Percentiles rank a stretch among this genome's conserved stretches.
Evolutionary conservation across 306 rosid species (phyloP).

Genomic region (Sophora flavescens): DNA sequence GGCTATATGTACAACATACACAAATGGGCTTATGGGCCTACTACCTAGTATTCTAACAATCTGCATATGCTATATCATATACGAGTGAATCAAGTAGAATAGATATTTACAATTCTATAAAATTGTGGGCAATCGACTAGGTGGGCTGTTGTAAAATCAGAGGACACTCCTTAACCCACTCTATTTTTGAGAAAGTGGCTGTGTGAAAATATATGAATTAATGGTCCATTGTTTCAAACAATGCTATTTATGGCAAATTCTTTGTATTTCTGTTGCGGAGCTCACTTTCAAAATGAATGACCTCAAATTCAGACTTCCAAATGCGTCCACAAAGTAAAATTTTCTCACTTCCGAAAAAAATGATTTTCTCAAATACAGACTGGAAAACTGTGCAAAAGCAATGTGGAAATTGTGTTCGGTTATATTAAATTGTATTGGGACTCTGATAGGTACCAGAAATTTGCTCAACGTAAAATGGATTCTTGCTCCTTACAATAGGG

Average conservation of each 20-base stretch:
- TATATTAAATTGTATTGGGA: no score
- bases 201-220: not conserved
- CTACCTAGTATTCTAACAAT: no score
- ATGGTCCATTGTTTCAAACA: not conserved
- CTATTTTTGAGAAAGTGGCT: not conserved
- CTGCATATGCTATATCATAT: not conserved
- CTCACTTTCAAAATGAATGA: not conserved
- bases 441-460: no score
- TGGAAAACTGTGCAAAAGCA: no score
- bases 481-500: no score
- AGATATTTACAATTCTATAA: not conserved
- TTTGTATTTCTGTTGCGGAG: not conserved
- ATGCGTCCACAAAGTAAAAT: not conserved
- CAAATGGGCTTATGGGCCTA: no score
- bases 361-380: not conserved
- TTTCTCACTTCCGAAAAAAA: not conserved
- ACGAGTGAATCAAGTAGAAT: slow-evolving; percentile 5
- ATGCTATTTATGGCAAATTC: not conserved
- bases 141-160: not conserved
- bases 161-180: not conserved
- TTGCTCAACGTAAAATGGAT: no score
- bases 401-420: no score
- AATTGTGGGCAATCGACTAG: slow-evolving; percentile 5
- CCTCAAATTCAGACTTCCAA: not conserved
- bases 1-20: no score